Base-by-base conservation (phyloP, 164 flowering plant species). In the Magnolia kwangsiensis region DNA sequence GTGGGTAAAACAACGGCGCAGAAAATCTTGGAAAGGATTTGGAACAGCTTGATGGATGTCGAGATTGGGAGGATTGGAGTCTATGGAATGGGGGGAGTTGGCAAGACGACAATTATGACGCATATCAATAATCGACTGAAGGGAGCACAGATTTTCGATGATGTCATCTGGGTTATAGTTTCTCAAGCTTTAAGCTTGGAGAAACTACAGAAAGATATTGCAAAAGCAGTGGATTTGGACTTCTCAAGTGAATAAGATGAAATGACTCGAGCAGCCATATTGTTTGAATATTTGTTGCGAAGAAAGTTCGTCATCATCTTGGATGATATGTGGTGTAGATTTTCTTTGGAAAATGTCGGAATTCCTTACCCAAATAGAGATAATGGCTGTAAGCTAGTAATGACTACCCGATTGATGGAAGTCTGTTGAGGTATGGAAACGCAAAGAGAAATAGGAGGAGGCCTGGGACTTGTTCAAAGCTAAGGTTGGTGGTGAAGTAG, bases 21-120 rank as follows among this genome's bases (percentile, higher is more conserved):
- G 59, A 74, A 21, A 74, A 49, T 9, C 11, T 21, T 74, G 23
- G 37, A 23, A 63, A 50, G 0, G 50, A 49, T 74, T 20, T 65
- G 58, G 63, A 61, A 64, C 13, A 8, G 21, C 21, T 63, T 71
- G 16, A 50, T 23, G 71, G 50, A 65, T 64, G 71, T 8, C 16
- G 51, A 50, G 4, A 37, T 72, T 1, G 66, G 65, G 18, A 77
- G 1, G 29, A 72, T 77, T 51, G 79, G 75, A 7, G 51, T 77
- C 49, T 72, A 51, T 72, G 79, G 75, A 9, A 59, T 77, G 79
- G 79, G 74, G 31, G 79, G 79, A 49, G 75, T 77, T 5, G 79
- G 79, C 20, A 77, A 77, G 45, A 72, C 79, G 3, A 77, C 79
- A 1, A 58, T 76, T 2, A 63, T 76, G 69, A 76, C 13, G 8